Base-by-base conservation (phyloP, 257 asterid species). In the Ilex asprella region DNA sequence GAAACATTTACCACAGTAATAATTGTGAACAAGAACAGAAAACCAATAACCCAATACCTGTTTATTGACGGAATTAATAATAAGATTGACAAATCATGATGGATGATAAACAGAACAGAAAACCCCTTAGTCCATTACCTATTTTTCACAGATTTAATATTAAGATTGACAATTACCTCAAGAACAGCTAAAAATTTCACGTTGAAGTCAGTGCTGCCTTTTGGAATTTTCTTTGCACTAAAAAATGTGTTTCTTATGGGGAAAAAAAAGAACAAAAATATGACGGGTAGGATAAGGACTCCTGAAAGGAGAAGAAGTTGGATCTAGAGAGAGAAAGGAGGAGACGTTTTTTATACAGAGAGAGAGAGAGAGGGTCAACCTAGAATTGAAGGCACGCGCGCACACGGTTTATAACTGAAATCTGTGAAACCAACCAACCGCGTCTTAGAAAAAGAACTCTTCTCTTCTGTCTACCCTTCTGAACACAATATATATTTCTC, bases 121-220 rank as follows among this genome's bases (percentile, higher is more conserved):
- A 46, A 10, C 13, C n/a, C n/a, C 6, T 0, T 46, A 46, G 27
- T 21, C 27, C 27, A 21, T 0, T 21, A 21, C 27, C 27, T 10
- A 10, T 10, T 11, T 46, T 10, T 14, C 52, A 10, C 14, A 12
- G 52, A 10, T 14, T 35, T 35, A 35, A 35, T 35, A 35, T 35
- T 39, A 39, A 57, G 68, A 67, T 35, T 31, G 54, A 50, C 55
- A 51, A 53, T 43, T 70, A 63, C 84, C 81, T 69, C 72, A 63
- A 67, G 12, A 52, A 64, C 60, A 61, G 70, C 65, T 63, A 63
- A 9, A 49, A 73, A 59, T 60, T 56, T 71, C 81, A 79, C 77
- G 67, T 70, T 52, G 65, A 68, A 63, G 61, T 64, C 57, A 32
- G 69, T 67, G 16, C 59, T 50, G 64, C 32, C 55, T 56, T 64